Evolutionary conservation across 495 filamentous ascomycete genomes (phyloP).

Genomic region (Xylaria scruposa): DNA sequence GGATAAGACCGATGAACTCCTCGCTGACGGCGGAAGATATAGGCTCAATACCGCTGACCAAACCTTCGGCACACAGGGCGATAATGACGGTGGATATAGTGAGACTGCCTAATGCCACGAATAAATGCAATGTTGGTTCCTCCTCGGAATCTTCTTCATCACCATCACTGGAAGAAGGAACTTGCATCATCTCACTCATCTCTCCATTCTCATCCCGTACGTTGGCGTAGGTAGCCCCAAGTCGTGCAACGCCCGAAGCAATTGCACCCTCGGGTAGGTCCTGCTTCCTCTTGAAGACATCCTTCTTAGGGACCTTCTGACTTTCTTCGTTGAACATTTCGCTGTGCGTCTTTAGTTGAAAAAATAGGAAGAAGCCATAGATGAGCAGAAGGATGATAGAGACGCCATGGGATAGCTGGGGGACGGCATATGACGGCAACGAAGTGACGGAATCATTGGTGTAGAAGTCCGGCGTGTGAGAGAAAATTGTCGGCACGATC

Average conservation of each 20-base stretch:
- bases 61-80: conserved; percentile 87
- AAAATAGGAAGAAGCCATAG: conserved; percentile 78
- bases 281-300: conserved; percentile 50
- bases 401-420: conserved; percentile 72
- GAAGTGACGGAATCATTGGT: conserved; percentile 28
- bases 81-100: conserved; percentile 77
- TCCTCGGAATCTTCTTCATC: conserved; percentile 62
- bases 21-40: conserved; percentile 65
- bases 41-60: conserved; percentile 79
- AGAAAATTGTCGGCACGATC: conserved; percentile 84
- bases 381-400: conserved; percentile 77
- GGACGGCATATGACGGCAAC: conserved; percentile 49
- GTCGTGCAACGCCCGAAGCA: conserved; percentile 63
- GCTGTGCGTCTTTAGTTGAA: conserved; percentile 81
- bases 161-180: conserved; percentile 32
- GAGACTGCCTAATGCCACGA: conserved; percentile 74
- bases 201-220: conserved; percentile 54
- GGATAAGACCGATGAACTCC: conserved; percentile 84
- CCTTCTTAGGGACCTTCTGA: conserved; percentile 65
- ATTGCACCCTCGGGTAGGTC: conserved; percentile 62
- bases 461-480: conserved; percentile 50
- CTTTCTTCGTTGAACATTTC: conserved; percentile 76
- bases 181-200: conserved; percentile 45
- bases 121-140: conserved; percentile 71
- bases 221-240: conserved; percentile 54